Base-by-base conservation (phyloP, 257 asterid genomes). In the Linaria vulgaris region DNA sequence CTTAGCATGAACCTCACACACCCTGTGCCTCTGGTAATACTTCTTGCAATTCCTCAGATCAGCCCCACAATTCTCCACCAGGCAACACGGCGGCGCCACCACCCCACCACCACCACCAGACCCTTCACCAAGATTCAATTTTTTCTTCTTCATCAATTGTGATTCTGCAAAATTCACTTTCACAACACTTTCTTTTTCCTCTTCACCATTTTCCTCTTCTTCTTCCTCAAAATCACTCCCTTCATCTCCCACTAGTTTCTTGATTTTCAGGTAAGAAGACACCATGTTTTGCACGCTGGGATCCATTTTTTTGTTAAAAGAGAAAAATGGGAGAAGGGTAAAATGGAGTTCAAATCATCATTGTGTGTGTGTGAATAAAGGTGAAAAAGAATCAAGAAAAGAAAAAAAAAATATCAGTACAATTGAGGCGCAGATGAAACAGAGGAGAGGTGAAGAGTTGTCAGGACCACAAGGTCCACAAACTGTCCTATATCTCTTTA, bases 1-100 rank as follows among this genome's bases (percentile, higher is more conserved):
- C 61, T 85, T 85, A 12, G 89, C 78, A 62, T 85, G 94, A n/a
- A 68, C 27, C 60, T 78, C 85, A 64, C 94, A 85, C 12, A 85
- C 87, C 69, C 78, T 82, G 64, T 85, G 94, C 69, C 82, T 76
- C 63, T 65, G 73, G 71, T 85, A 69, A 30, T 85, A 82, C 72
- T 67, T 69, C 72, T 85, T 83, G 69, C 78, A 72, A 48, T 22
- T 70, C 1, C 23, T 60, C 46, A 85, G 69, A 72, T 76, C 76
- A 64, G 72, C 74, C 38, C 24, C 66, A 39, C 92, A 85, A n/a
- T 58, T 71, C 52, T 82, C 85, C 66, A 78, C 92, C 66, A 72
- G 61, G 44, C 88, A 85, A 25, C 56, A 21, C 15, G 72, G 69
- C 41, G 58, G 63, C 8, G 64, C 64, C 67, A 31, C 73, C 41